Evolutionary conservation across 257 asterid species (phyloP).

Genomic region (Mentha longifolia): DNA sequence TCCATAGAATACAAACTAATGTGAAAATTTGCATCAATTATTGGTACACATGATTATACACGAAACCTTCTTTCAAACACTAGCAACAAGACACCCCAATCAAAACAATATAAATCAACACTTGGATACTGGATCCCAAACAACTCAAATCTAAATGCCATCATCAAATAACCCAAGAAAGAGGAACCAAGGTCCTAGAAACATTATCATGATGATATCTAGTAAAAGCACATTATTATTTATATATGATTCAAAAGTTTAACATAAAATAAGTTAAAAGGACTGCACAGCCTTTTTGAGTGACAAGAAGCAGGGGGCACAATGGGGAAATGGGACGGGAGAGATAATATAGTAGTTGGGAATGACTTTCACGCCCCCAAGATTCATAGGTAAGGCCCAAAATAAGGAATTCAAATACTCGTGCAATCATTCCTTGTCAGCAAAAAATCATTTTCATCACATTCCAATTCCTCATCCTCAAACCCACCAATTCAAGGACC

Average conservation of each 20-base stretch:
- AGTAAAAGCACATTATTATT: slow-evolving; percentile 1
- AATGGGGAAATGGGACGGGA: neutral
- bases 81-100: slow-evolving; percentile 12
- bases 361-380: neutral
- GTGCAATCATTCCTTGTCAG: neutral
- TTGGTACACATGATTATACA: slow-evolving; percentile 9
- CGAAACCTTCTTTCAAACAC: slow-evolving; percentile 18
- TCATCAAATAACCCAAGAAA: slow-evolving; percentile 1
- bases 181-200: slow-evolving; percentile 1
- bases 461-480: neutral
- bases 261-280: slow-evolving; percentile 22
- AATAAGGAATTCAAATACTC: neutral
- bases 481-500: slow-evolving; percentile 1
- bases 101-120: slow-evolving; percentile 5
- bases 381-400: neutral
- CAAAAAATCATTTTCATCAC: neutral
- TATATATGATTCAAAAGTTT: slow-evolving; percentile 2
- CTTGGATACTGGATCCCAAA: slow-evolving; percentile 4
- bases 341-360: neutral
- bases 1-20: slow-evolving; percentile 11
- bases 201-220: slow-evolving; percentile 9
- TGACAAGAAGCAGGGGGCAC: slow-evolving; percentile 1
- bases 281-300: neutral
- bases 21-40: slow-evolving; percentile 9
- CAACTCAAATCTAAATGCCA: slow-evolving; percentile 21